These are phyloP conservation scores for Phytophthora ramorum DNA, from an alignment of 352 stramenopile genomes.

Conservation along the genomic window DNA sequence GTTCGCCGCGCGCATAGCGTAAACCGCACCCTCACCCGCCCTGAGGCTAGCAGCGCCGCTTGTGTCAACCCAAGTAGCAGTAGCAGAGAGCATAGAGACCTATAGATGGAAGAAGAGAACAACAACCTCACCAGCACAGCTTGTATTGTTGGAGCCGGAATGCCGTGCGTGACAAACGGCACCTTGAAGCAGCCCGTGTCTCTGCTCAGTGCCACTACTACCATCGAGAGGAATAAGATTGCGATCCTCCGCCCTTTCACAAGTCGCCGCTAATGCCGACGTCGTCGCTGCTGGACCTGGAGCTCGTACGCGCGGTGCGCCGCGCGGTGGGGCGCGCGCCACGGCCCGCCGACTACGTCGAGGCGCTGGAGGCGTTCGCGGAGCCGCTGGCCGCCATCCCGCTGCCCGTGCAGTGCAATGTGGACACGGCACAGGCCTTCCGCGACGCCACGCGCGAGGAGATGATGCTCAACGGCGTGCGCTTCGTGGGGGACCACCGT, in stretches of 20 bases:
- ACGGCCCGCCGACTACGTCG: conserved; percentile 62
- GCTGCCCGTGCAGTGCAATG: conserved; percentile 63
- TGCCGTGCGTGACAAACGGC: neutral
- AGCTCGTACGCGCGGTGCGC: conserved; percentile 49
- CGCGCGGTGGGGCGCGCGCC: conserved; percentile 41
- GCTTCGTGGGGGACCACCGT: conserved; percentile 76
- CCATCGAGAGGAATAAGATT: conserved; percentile 10
- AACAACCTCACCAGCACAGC: conserved; percentile 6
- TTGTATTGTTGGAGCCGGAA: conserved; percentile 19
- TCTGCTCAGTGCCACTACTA: conserved; percentile 8
- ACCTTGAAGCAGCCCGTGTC: conserved; percentile 19
- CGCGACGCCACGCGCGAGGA: conserved; percentile 73
- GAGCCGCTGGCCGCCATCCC: conserved; percentile 52
- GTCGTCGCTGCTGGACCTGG: conserved; percentile 43
- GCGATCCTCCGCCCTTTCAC: conserved; percentile 5
- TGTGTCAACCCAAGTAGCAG: conserved; percentile 19
- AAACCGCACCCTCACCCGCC: conserved; percentile 4
- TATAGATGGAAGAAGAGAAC: conserved; percentile 33
- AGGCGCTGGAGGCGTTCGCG: conserved; percentile 42
- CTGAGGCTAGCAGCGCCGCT: neutral
- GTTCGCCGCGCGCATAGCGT: conserved; percentile 28
- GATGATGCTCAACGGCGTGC: conserved; percentile 77
- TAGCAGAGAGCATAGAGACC: conserved; percentile 15
- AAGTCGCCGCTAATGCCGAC: neutral
- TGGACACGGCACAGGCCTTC: conserved; percentile 76